A percentile compares a stretch with the other conserved stretches of the same genome.
Conservation (phyloP, 129 eudicot species). For the Artemisia tridentata region DNA sequence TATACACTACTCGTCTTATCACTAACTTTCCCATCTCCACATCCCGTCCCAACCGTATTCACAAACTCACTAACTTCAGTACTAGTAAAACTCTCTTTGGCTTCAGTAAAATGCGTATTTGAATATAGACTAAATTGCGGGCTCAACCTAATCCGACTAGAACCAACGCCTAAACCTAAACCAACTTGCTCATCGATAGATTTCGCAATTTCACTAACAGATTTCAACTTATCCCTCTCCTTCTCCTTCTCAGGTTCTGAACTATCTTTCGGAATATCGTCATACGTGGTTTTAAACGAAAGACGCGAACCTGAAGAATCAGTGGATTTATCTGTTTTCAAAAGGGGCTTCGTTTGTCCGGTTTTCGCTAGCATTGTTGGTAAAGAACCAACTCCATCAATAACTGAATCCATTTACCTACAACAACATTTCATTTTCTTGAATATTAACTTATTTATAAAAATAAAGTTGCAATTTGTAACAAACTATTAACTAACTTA, state of each 20-base stretch:
- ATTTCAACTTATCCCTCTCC: constrained; percentile 4
- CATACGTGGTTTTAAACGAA: constrained; percentile 33
- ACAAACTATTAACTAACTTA: not conserved
- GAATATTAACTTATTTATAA: not conserved
- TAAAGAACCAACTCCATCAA: constrained; percentile 50
- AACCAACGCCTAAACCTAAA: constrained; percentile 19
- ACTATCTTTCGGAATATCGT: constrained; percentile 21
- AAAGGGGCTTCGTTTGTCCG: constrained; percentile 30
- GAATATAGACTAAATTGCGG: constrained; percentile 79
- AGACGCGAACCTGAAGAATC: constrained; percentile 17
- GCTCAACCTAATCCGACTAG: constrained; percentile 42
- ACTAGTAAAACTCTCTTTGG: constrained; percentile 80
- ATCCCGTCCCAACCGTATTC: constrained; percentile 47
- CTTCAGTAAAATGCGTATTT: constrained; percentile 66
- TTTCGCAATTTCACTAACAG: constrained; percentile 21
- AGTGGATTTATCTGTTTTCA: constrained; percentile 11
- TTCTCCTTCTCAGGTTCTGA: not conserved
- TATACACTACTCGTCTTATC: constrained; percentile 5
- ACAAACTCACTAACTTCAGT: constrained; percentile 71
- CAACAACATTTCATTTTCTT: constrained; percentile 5
- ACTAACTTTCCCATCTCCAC: constrained; percentile 44
- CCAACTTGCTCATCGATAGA: constrained; percentile 23
- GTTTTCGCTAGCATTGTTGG: constrained; percentile 17
- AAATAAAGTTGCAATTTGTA: too few species aligned
- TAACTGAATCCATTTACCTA: constrained; percentile 48